phyloP scores from a whole-genome alignment of 192 early-diverging fungal species.

The Podila verticillata region DNA sequence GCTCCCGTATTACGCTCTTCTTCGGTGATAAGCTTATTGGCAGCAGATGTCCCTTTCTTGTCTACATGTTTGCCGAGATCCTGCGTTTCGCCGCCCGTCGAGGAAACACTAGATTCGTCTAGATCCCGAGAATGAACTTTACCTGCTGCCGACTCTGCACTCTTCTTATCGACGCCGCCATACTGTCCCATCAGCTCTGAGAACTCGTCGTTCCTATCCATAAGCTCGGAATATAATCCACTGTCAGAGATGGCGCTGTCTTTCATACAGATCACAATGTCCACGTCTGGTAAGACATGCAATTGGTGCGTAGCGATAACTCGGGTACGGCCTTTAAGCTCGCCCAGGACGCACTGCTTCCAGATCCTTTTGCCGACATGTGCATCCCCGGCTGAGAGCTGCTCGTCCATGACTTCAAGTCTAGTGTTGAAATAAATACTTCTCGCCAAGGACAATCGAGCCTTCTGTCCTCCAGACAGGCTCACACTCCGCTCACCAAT shows the following conservation, averaged over 20 bases:
- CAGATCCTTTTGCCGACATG: constrained; percentile 45
- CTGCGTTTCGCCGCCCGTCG: constrained; percentile 8
- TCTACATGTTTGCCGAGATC: too few relatives aligned
- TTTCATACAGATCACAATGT: constrained; percentile 74
- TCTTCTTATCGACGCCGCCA: constrained; percentile 49
- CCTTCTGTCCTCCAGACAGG: constrained; percentile 88
- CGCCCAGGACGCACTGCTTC: constrained; percentile 56
- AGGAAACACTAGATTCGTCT: constrained; percentile 5
- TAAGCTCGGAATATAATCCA: constrained; percentile 71
- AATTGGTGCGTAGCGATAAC: constrained; percentile 85
- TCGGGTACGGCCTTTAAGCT: constrained; percentile 52
- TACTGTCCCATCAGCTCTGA: constrained; percentile 60
- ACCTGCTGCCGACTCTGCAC: not conserved
- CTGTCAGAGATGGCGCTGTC: constrained; percentile 72
- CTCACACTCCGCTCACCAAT: constrained; percentile 83
- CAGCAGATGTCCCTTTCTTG: not conserved
- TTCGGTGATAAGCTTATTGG: not conserved
- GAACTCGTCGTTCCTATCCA: constrained; percentile 63
- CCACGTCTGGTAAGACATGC: constrained; percentile 70
- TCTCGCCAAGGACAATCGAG: constrained; percentile 83
- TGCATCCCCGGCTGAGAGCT: constrained; percentile 87
- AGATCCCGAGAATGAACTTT: not conserved
- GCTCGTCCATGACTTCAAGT: constrained; percentile 83
- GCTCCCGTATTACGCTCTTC: constrained; percentile 17
- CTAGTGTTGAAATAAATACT: constrained; percentile 77